A percentile compares a stretch with the other conserved stretches of the same genome.
These are phyloP conservation scores for Medicago lupulina DNA, from an alignment of 306 rosid genomes.

Conservation along the genomic window DNA sequence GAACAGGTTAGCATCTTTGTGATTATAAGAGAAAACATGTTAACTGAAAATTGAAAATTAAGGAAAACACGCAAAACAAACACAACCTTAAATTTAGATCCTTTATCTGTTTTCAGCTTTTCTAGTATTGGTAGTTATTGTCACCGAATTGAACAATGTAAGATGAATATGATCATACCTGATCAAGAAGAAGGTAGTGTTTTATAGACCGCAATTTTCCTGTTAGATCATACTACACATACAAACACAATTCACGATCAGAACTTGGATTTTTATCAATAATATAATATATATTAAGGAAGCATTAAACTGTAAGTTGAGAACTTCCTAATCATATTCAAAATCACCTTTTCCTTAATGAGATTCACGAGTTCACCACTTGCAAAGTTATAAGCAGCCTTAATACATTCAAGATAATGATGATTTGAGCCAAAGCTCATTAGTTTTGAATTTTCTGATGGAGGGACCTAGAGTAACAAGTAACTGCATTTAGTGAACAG, in stretches of 20 bases:
- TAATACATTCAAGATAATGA: conserved; percentile 93
- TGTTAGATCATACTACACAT: conserved; percentile 75
- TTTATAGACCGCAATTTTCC: conserved; percentile 93
- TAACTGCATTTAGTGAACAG: conserved; percentile 39
- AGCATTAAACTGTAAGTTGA: conserved; percentile 29
- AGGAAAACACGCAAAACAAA: neutral
- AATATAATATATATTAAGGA: conserved; percentile 30
- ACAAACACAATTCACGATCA: conserved; percentile 39
- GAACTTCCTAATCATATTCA: conserved; percentile 26
- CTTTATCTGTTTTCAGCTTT: conserved; percentile 26
- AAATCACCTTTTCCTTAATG: conserved; percentile 84
- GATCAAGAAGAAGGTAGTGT: conserved; percentile 98
- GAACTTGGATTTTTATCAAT: conserved; percentile 37
- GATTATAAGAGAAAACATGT: conserved; percentile 8
- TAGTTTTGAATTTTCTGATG: conserved; percentile 82
- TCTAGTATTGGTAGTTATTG: conserved; percentile 26
- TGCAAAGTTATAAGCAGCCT: conserved; percentile 91
- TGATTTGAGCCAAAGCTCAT: conserved; percentile 87
- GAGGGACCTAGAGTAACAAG: conserved; percentile 70
- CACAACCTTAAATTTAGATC: neutral
- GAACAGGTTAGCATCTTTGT: conserved; percentile 15
- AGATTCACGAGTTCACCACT: conserved; percentile 94
- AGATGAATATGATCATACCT: conserved; percentile 60
- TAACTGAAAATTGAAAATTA: neutral
- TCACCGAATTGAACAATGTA: conserved; percentile 30